Evolutionary conservation across 2,329 filamentous ascomycete genomes (phyloP), one percentile per base, ranked within the genome.

Genomic region (Elsinoe perseae): DNA sequence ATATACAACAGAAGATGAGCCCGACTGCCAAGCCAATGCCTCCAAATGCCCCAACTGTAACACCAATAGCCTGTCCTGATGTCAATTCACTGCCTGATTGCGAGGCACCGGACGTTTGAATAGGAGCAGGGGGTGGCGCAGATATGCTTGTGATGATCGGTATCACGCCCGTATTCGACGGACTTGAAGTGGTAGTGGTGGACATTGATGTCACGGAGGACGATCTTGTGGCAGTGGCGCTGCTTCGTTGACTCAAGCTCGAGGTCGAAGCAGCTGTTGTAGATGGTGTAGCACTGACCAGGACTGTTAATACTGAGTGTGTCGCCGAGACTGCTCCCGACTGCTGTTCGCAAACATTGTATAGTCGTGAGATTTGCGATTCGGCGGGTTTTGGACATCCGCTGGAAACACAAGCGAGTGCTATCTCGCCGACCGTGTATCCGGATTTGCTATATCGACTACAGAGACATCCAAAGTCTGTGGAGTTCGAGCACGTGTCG

Each of bases 371-470:
- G 18, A 61, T 48, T n/a, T 58, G 55, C 25, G 28, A 36, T 27
- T 43, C n/a, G 4, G 52, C 50, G n/a, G 50, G 18, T 14, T 57
- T 14, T 21, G 57, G 23, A 48, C 64, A 66, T 12, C 59, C 48
- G 12, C 28, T 36, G 10, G 56, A 20, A 8, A 60, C 54, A 50
- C 61, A 63, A 5, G 46, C 42, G 10, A 61, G 54, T 8, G 64
- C 67, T 4, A 68, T 57, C 56, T 70, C 68, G 23, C 68, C 68
- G 8, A 70, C 58, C 2, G 66, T 66, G 50, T 61, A 65, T 10
- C 66, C 66, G 32, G 64, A 34, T 10, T 59, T 56, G 59, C 65
- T 66, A 58, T 69, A 69, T 25, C 60, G 36, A 20, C 61, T 62
- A 58, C 68, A 70, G 7, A 70, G 55, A 55, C 68, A 70, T 1